Base-by-base conservation (phyloP, 257 asterid species). In the Nicotiana noctiflora region DNA sequence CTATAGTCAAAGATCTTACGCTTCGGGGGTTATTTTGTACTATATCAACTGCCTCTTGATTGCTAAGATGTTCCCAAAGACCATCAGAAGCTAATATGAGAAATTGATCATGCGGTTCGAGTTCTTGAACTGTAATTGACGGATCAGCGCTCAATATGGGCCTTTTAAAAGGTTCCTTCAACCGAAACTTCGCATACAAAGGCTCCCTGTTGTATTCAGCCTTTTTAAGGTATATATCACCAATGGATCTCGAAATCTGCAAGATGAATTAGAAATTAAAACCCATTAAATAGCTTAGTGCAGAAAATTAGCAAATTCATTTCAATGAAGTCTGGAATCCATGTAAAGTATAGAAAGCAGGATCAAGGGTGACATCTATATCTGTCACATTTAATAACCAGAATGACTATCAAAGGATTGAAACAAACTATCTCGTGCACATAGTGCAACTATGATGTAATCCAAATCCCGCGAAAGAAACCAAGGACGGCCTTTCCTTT, bases 121-220 rank as follows among this genome's bases (percentile, higher is more conserved):
- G 67, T 78, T 78, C 74, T 57, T 78, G 81, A 60, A 59, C 81
- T 7, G 70, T 57, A 37, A 78, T 78, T 60, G 81, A 78, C 37
- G 81, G 81, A 60, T 78, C 81, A 57, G 81, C 57, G 82, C 90
- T 88, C 81, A 88, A 85, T 77, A 88, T 86, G 32, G 91, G 91
- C 46, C 83, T 85, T 27, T 72, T 77, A 60, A 88, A 82, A 62
- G 91, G 87, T 65, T 88, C 86, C 14, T 86, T 84, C 14, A 88
- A 84, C 40, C 91, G 90, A 72, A 88, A 88, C 86, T 88, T 88
- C 4, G 88, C 82, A 77, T 84, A 84, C 72, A 88, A 77, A 51
- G 91, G 91, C 59, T 85, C 91, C 79, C 88, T 80, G 80, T 88
- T 88, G 80, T 86, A 88, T 86, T 88, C 91, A 32, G 90, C 79